phyloP scores from a whole-genome alignment of 306 rosid genomes.

The Cucurbita pepo region DNA sequence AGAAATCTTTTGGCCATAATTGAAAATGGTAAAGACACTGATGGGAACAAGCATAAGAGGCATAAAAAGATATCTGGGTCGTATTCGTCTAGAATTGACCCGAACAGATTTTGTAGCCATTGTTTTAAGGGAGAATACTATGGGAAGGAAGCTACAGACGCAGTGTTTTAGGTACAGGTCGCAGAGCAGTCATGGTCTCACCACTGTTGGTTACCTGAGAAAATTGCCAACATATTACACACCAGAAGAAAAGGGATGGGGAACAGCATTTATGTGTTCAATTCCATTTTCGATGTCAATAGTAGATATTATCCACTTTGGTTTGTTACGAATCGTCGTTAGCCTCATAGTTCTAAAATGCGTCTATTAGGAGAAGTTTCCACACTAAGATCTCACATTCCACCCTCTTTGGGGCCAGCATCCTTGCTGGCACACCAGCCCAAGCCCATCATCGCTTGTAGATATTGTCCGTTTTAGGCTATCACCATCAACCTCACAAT shows the following conservation, averaged over 20 bases:
- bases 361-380: too few species aligned
- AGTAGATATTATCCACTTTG: too few species aligned
- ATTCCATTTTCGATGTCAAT: background rate
- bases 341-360: too few species aligned
- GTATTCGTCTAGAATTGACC: slow-evolving; percentile 18
- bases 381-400: too few species aligned
- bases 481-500: too few species aligned
- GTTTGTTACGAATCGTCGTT: too few species aligned
- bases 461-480: too few species aligned
- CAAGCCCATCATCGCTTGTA: too few species aligned
- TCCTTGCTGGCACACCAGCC: too few species aligned
- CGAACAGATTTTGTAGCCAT: slow-evolving; percentile 28
- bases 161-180: slow-evolving; percentile 18
- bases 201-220: slow-evolving; percentile 29
- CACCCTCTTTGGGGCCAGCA: too few species aligned
- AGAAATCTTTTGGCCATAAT: slow-evolving; percentile 33
- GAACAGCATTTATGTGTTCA: background rate
- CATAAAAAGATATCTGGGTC: slow-evolving; percentile 24
- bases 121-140: slow-evolving; percentile 14
- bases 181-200: slow-evolving; percentile 16
- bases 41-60: slow-evolving; percentile 28
- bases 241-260: background rate
- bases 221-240: background rate
- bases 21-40: slow-evolving; percentile 27
- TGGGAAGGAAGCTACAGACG: slow-evolving; percentile 7